phyloP scores from a whole-genome alignment of 2,329 filamentous ascomycete genomes.

The Clarireedia monteithiana region DNA sequence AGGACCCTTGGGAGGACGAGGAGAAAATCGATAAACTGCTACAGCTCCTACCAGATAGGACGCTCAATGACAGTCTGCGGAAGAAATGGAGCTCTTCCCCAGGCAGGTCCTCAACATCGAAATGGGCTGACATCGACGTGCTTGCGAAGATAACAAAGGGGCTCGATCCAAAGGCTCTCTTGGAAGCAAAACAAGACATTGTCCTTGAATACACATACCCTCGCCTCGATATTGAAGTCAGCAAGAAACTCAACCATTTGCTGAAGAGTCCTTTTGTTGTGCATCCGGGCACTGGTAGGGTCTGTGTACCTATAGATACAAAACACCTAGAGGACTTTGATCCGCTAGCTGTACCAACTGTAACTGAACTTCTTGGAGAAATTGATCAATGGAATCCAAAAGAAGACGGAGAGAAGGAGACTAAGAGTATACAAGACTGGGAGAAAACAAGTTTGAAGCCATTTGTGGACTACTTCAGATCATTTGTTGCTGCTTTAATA shows the following conservation, averaged over 20 bases:
- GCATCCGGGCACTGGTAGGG: constrained; percentile 85
- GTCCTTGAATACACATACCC: constrained; percentile 97
- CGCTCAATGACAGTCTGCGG: constrained; percentile 68
- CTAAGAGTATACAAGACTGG: constrained; percentile 66
- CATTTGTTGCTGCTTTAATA: constrained; percentile 70
- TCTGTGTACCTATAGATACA: constrained; percentile 91
- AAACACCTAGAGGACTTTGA: constrained; percentile 72
- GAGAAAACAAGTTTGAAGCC: constrained; percentile 95
- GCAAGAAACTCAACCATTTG: constrained; percentile 96
- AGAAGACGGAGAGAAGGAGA: constrained; percentile 35
- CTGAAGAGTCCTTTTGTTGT: constrained; percentile 96
- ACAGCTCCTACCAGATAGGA: constrained; percentile 73
- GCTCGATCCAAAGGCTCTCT: constrained; percentile 65
- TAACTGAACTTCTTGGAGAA: constrained; percentile 71
- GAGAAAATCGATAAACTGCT: constrained; percentile 73
- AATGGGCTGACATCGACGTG: constrained; percentile 91
- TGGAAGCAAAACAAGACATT: constrained; percentile 91
- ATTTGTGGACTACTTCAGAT: constrained; percentile 83
- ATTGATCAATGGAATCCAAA: constrained; percentile 70
- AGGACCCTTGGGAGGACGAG: constrained; percentile 73
- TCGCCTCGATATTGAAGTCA: constrained; percentile 91
- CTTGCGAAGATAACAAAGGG: constrained; percentile 68
- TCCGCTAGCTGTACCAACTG: constrained; percentile 80
- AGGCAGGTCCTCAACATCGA: constrained; percentile 64
- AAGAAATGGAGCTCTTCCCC: constrained; percentile 89